Evolutionary conservation across 2,329 filamentous ascomycete genomes (phyloP), one percentile per base, ranked within the genome.

Genomic region (Thielaviopsis musarum): DNA sequence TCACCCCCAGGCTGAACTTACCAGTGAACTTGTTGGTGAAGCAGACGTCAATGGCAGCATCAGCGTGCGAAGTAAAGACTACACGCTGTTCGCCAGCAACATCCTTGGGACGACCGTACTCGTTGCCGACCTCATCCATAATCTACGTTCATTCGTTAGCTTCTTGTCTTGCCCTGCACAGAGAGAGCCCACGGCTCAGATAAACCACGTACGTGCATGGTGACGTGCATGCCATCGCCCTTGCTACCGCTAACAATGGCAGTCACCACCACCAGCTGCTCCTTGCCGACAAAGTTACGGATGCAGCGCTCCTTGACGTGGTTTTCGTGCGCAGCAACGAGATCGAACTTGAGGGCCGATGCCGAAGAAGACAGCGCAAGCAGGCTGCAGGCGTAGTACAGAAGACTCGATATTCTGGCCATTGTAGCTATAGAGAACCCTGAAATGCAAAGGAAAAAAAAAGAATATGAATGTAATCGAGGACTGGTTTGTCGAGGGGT

Each of bases 31-130:
- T 72, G 72, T 96, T 97, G 73, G 94, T 88, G 70, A 96, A 95
- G 79, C 91, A 98, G 57, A 98, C 88, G 68, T 97, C 91, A 69
- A 98, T 96, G 10, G 89, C 87, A 38, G 88, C 87, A 72, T 97
- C 91, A 57, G 85, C 84, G 70, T 93, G 87, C 45, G 91, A 89
- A 54, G 91, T 97, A 71, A 98, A 98, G 56, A 91, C 88, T 70
- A 90, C 91, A 70, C 91, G 83, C 71, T 88, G 87, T 75, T 96
- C 91, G 72, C 93, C 93, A 17, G 84, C 87, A 62, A 97, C 83
- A 69, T 98, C 91, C 74, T 87, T 91, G 58, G 93, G 89, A 63
- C 83, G 82, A 69, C 88, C 90, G 73, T 97, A 96, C 73, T 97
- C 90, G 74, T 98, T 98, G 69, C 91, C 91, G 66, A 95, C 82